Base-by-base conservation (phyloP, 495 filamentous ascomycete species). In the Talaromyces wortmannii region DNA sequence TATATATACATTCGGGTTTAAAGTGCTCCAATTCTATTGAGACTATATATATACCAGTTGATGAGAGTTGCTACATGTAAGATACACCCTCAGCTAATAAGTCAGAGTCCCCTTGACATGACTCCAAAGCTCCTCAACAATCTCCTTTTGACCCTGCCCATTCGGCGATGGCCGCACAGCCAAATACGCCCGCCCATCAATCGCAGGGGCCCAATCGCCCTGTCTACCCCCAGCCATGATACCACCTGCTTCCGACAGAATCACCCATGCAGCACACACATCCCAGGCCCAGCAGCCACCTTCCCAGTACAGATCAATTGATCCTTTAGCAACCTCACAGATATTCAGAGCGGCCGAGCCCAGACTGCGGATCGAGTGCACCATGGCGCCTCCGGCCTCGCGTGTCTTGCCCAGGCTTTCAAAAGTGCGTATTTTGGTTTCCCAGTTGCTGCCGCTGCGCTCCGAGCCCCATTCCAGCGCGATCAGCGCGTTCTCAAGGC, bases 251-350 rank as follows among this genome's bases (percentile, higher is more conserved):
- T 97, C 92, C 17, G 73, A 75, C 15, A 97, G 71, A 59, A 97
- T 88, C 31, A 91, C 85, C 92, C 92, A 96, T 0, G 84, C 92
- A 7, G 92, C 92, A 60, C 86, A 88, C 11, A 96, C 90, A 73
- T 97, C 92, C 92, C 92, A 96, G 30, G 88, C 89, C 87, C 90
- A 96, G 66, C 88, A 92, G 7, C 92, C 92, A 12, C 89, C 90
- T 63, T 97, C 92, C 92, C 92, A 97, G 61, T 95, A 96, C 31
- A 84, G 52, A 71, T 97, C 92, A 31, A 94, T 58, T 60, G 83
- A 80, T 1, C 92, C 92, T 1, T 81, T 78, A 13, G 92, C 92
- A 44, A 91, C 85, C n/a, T 76, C 79, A 55, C 89, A 94, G 13
- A 95, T 63, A 62, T 96, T 96, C 62, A 96, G 69, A 31, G 91